phyloP scores from a whole-genome alignment of 768 basidiomycete species.

The Pleurotus giganteus region DNA sequence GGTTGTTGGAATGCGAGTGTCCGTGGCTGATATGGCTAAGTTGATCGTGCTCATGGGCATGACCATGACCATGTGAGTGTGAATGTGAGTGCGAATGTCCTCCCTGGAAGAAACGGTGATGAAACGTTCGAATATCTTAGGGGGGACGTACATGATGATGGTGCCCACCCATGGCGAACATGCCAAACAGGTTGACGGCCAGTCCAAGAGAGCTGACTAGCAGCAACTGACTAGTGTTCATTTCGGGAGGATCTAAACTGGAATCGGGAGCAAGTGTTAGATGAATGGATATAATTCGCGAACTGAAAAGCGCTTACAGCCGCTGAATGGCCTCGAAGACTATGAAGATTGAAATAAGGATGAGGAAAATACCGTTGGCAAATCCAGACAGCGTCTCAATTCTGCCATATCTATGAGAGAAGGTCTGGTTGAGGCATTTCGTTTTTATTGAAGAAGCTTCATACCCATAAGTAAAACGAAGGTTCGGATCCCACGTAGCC shows the following conservation, averaged over 20 bases:
- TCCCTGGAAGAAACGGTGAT: slow-evolving; percentile 31
- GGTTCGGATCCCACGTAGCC: slow-evolving; percentile 97
- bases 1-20: slow-evolving; percentile 24
- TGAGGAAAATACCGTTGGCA: slow-evolving; percentile 93
- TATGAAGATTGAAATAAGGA: slow-evolving; percentile 95
- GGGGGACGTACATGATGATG: slow-evolving; percentile 68
- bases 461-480: slow-evolving; percentile 92
- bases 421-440: neutral
- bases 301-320: slow-evolving; percentile 50
- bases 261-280: neutral
- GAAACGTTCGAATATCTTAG: slow-evolving; percentile 1
- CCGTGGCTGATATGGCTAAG: slow-evolving; percentile 20
- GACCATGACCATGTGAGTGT: slow-evolving; percentile 15
- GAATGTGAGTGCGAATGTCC: slow-evolving; percentile 42
- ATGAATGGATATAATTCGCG: neutral
- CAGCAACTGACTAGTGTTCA: slow-evolving; percentile 92
- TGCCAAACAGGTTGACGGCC: slow-evolving; percentile 94
- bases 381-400: slow-evolving; percentile 98
- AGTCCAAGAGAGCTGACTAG: slow-evolving; percentile 88
- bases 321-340: slow-evolving; percentile 97
- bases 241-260: slow-evolving; percentile 93
- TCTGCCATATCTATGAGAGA: slow-evolving; percentile 70
- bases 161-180: slow-evolving; percentile 98
- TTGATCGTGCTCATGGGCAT: slow-evolving; percentile 13
- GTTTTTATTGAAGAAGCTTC: slow-evolving; percentile 18